phyloP scores from a whole-genome alignment of 2,329 filamentous ascomycete genomes.

The Colletotrichum destructivum region DNA sequence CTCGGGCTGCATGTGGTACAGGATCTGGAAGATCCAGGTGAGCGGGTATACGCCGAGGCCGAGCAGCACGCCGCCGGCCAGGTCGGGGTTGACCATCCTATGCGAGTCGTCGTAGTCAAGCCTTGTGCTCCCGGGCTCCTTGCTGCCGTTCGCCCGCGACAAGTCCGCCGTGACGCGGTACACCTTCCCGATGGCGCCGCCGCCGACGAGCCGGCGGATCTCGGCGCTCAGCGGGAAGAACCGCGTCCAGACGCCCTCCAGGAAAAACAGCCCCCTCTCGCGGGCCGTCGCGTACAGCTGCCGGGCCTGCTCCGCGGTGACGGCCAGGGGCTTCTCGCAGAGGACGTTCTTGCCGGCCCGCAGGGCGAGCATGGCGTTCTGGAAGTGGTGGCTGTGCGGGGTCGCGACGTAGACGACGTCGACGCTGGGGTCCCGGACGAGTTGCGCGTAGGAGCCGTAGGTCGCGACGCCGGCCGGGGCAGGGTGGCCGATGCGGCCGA shows the following conservation, averaged over 20 bases:
- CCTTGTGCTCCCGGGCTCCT: constrained; percentile 67
- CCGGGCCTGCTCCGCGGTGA: constrained; percentile 82
- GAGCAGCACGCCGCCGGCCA: constrained; percentile 86
- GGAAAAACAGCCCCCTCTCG: constrained; percentile 81
- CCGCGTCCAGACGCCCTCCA: constrained; percentile 92
- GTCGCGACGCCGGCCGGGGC: constrained; percentile 78
- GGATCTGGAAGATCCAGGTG: constrained; percentile 90
- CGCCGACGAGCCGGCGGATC: constrained; percentile 74
- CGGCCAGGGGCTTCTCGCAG: constrained; percentile 92
- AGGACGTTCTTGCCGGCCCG: constrained; percentile 88
- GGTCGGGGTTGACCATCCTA: constrained; percentile 85
- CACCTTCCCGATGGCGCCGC: constrained; percentile 71
- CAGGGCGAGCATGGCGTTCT: constrained; percentile 86
- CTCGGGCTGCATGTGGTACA: constrained; percentile 84
- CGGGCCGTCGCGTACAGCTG: constrained; percentile 80
- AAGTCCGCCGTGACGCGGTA: constrained; percentile 72
- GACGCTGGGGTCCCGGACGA: constrained; percentile 83
- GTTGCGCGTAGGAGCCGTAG: constrained; percentile 86
- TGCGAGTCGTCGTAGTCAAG: constrained; percentile 72
- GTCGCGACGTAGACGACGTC: constrained; percentile 93
- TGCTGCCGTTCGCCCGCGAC: constrained; percentile 71
- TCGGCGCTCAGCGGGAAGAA: constrained; percentile 88
- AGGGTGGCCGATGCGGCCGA: constrained; percentile 78
- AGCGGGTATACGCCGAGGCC: constrained; percentile 91
- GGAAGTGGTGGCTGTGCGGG: constrained; percentile 93